Evolutionary conservation across 75 land plant species (phyloP).

Genomic region (Pinus albicaulis): DNA sequence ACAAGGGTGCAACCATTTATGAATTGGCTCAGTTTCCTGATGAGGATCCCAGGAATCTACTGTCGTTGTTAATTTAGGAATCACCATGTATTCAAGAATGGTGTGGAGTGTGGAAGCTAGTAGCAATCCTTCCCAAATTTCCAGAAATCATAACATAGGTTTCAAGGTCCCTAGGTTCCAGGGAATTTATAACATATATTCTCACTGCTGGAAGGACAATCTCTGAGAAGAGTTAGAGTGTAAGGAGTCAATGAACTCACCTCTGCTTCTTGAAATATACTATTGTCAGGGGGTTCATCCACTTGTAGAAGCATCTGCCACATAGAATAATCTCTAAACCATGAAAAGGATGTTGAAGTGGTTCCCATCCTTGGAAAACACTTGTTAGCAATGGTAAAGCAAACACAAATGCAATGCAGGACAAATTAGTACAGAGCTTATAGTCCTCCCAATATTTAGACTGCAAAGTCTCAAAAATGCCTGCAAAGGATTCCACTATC

Average conservation of each 20-base stretch:
- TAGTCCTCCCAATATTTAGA: slow-evolving; percentile 28
- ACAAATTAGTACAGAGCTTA: slow-evolving; percentile 31
- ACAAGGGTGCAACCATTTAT: slow-evolving; percentile 54
- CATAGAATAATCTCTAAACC: slow-evolving; percentile 21
- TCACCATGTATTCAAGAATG: slow-evolving; percentile 29
- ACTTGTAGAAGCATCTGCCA: slow-evolving; percentile 35
- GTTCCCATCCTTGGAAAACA: slow-evolving; percentile 36
- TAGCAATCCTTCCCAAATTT: slow-evolving; percentile 35
- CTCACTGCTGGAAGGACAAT: slow-evolving; percentile 27
- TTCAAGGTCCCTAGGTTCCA: slow-evolving; percentile 44
- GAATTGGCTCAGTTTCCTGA: slow-evolving; percentile 36
- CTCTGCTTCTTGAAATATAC: slow-evolving; percentile 15
- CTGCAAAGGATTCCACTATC: slow-evolving; percentile 19
- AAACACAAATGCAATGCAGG: slow-evolving; percentile 25
- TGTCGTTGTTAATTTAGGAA: slow-evolving; percentile 30
- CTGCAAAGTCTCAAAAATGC: slow-evolving; percentile 20
- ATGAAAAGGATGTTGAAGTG: slow-evolving; percentile 26
- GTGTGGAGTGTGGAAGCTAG: slow-evolving; percentile 22
- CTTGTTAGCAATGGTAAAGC: slow-evolving; percentile 19
- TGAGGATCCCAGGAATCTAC: slow-evolving; percentile 45
- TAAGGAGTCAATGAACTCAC: slow-evolving; percentile 19
- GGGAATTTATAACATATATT: slow-evolving; percentile 22
- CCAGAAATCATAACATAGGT: slow-evolving; percentile 37
- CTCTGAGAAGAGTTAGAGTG: slow-evolving; percentile 24
- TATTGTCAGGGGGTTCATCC: slow-evolving; percentile 18